phyloP scores from a whole-genome alignment of 2,329 filamentous ascomycete genomes.

The Ophiocordyceps camponoti-leonardi region DNA sequence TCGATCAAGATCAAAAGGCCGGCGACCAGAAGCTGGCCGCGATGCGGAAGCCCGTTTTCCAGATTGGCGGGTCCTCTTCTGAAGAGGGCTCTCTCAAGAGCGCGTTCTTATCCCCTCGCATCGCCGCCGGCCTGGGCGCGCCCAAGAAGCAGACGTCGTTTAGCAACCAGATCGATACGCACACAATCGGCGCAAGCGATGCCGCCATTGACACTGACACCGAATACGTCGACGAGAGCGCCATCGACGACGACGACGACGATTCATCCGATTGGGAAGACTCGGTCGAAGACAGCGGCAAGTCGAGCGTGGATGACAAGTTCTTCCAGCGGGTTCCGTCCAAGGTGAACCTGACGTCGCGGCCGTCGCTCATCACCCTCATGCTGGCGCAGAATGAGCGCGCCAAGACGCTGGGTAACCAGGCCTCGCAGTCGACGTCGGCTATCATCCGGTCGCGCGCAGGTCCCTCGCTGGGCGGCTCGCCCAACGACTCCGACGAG shows the following conservation, averaged over 20 bases:
- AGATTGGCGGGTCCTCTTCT: slow-evolving; percentile 46
- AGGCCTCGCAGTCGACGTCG: slow-evolving; percentile 49
- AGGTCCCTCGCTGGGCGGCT: slow-evolving; percentile 25
- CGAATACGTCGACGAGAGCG: slow-evolving; percentile 63
- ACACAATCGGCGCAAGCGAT: slow-evolving; percentile 39
- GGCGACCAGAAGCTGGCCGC: slow-evolving; percentile 20
- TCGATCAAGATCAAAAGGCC: slow-evolving; percentile 30
- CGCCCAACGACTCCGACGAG: slow-evolving; percentile 43
- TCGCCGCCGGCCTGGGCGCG: slow-evolving; percentile 18
- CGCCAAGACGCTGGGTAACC: slow-evolving; percentile 49
- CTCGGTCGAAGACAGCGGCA: slow-evolving; percentile 65
- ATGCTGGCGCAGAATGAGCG: slow-evolving; percentile 69
- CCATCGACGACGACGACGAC: slow-evolving; percentile 61
- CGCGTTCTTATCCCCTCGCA: slow-evolving; percentile 26
- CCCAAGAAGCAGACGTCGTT: slow-evolving; percentile 62
- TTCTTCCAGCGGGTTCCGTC: slow-evolving; percentile 89
- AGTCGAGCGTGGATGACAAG: slow-evolving; percentile 66
- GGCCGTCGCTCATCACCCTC: slow-evolving; percentile 75
- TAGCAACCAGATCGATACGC: slow-evolving; percentile 54
- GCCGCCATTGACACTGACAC: slow-evolving; percentile 17
- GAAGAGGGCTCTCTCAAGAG: slow-evolving; percentile 60
- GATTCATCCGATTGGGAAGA: slow-evolving; percentile 43
- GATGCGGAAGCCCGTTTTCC: slow-evolving; percentile 27
- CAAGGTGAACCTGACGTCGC: slow-evolving; percentile 65
- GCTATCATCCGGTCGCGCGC: slow-evolving; percentile 48